Base-by-base conservation (phyloP, 768 basidiomycete species). In the Tricholoma terreum region DNA sequence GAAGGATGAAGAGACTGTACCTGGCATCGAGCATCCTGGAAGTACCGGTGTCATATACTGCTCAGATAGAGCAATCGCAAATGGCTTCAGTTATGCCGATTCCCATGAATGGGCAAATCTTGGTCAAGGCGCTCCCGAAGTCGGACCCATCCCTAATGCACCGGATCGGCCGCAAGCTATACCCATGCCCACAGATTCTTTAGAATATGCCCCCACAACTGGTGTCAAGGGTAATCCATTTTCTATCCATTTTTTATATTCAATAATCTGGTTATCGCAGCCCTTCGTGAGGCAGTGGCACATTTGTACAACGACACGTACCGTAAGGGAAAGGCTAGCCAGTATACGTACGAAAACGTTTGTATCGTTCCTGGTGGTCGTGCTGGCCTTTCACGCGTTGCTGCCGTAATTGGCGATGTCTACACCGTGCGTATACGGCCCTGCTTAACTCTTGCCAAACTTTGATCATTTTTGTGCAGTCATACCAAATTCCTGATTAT, bases 361-460 rank as follows among this genome's bases (percentile, higher is more conserved):
- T 94, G 91, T 65, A 96, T 98, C 63, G 94, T 97, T 0, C 95
- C 95, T 11, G 95, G 95, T 43, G 95, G 95, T 14, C 86, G 93
- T 54, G 80, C 94, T 2, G 94, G 94, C 10, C 80, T 98, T 60
- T 90, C 92, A 27, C 86, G 95, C 58, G 82, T 98, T 21, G 94
- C 94, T 12, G 91, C 95, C 14, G 94, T 98, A 50, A 83, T 98
- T 56, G 87, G 91, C 42, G 91, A 94, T 67, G 92, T 94, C 52
- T 93, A 92, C 63, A 87, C 86, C 40, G 91, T 89, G 62, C 59
- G 79, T 65, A 3, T 4, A 6, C 14, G 43, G n/a, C 55, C 21
- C 51, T 58, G 46, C 49, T 9, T 35, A 45, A 35, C 52, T 48
- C 19, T 11, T 56, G 49, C 46, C 30, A 7, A 11, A 33, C 52